Conservation (phyloP, 2,329 filamentous ascomycete species). For the Diaporthe sp. region DNA sequence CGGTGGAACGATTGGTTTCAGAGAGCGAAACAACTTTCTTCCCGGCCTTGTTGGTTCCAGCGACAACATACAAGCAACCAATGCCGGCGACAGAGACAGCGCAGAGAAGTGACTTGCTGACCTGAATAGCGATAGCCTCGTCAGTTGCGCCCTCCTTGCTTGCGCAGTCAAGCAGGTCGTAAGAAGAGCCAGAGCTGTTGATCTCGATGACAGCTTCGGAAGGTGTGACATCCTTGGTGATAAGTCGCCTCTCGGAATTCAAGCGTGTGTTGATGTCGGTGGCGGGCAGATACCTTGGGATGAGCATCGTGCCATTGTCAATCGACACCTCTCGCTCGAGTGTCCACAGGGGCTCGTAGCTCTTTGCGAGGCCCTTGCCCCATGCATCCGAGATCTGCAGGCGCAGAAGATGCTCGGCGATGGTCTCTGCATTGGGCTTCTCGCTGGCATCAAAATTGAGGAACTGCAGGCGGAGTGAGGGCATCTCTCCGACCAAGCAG, state of each 20-base stretch:
- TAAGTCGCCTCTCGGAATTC: slow-evolving; percentile 43
- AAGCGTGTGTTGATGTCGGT: slow-evolving; percentile 42
- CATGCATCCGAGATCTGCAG: slow-evolving; percentile 40
- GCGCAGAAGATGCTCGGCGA: slow-evolving; percentile 42
- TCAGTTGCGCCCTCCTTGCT: not conserved
- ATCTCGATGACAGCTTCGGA: not conserved
- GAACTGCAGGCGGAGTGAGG: slow-evolving; percentile 44
- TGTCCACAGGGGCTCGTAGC: slow-evolving; percentile 46
- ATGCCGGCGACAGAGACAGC: slow-evolving; percentile 9
- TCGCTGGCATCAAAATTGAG: slow-evolving; percentile 43
- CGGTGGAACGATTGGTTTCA: not conserved
- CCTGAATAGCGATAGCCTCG: not conserved
- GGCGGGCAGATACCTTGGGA: slow-evolving; percentile 47
- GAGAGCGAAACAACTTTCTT: slow-evolving; percentile 11
- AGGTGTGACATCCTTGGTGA: slow-evolving; percentile 36
- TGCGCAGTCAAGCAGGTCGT: not conserved
- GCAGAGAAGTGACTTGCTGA: slow-evolving; percentile 26
- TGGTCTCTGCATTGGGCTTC: not conserved
- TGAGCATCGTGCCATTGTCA: slow-evolving; percentile 44
- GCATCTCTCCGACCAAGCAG: slow-evolving; percentile 43
- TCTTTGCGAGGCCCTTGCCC: slow-evolving; percentile 26
- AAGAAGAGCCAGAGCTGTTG: not conserved
- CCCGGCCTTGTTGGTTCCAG: not conserved
- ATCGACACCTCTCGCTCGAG: slow-evolving; percentile 49
- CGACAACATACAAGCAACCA: slow-evolving; percentile 14